Base-by-base conservation (phyloP, 768 basidiomycete species). In the Chalciporus pseudorubinellus region DNA sequence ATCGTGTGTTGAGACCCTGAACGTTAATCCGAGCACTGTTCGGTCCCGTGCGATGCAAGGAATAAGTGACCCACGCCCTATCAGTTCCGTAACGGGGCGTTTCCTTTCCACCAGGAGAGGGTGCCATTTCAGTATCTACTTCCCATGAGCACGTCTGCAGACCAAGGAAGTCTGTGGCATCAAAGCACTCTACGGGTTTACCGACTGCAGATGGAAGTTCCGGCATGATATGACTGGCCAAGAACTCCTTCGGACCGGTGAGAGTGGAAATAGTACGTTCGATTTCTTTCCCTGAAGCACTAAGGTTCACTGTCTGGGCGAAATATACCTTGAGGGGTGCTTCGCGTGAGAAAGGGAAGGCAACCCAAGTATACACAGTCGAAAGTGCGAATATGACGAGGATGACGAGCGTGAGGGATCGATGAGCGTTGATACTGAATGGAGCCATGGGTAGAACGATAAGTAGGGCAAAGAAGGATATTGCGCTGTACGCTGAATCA, bases 291-390 rank as follows among this genome's bases (percentile, higher is more conserved):
- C 62, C 57, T 3, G 61, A 60, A 8, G 67, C 50, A 26, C 61
- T 57, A 34, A 89, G 66, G 43, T 77, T 70, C 6, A 89, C 70
- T 2, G 62, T 72, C 62, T 91, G 89, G 44, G 76, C 75, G 74
- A 90, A 92, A 67, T 75, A 88, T 1, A 89, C 68, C 56, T 88
- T 89, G 60, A 90, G 69, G 0, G 87, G 88, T 5, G 77, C 65
- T 19, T 77, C 65, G 36, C 73, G 67, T 14, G 79, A 78, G 72
- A 92, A 91, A 0, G 89, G 89, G 69, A 83, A 82, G 7, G 65
- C 70, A 6, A 75, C 50, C 63, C 75, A 72, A 46, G 69, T 64
- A 58, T 75, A 82, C 12, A 69, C 46, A 0, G 77, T 78, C 13
- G 75, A 70, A 9, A 74, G 34, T 11, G 78, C 43, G 55, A 84